Base-by-base conservation (phyloP, 495 filamentous ascomycete species). In the Bacidia rubella region DNA sequence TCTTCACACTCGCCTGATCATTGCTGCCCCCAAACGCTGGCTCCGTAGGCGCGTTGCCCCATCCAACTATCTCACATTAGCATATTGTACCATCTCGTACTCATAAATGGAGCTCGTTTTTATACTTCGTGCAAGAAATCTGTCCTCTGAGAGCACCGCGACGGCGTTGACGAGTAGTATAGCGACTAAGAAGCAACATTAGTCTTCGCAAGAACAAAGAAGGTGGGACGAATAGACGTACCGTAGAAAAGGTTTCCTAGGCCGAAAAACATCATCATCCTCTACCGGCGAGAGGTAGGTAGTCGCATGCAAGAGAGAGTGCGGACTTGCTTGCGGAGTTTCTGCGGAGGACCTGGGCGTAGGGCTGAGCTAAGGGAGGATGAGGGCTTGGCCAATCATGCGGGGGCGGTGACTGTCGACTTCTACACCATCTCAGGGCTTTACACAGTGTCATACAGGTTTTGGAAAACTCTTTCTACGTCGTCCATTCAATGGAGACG, bases 141-240 rank as follows among this genome's bases (percentile, higher is more conserved):
- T 81, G 71, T 98, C 92, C 78, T 98, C 90, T 61, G 89, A 95
- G 47, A 97, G 82, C 68, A 98, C 82, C 48, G 89, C 87, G 64
- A 97, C 86, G 39, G 87, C 86, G 70, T 98, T 98, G 63, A 90
- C 79, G 64, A 97, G 76, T 62, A 98, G 85, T 64, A 94, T 70
- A 53, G 78, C 74, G 48, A 87, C 87, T 92, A 62, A 21, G 20
- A 20, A 7, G 3, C 20, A 1, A 26, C 20, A 38, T 23, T 27
- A 23, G 46, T n/a, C 51, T 54, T 54, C 55, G 52, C 47, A 21
- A 2, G 32, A 7, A 2, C 17, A 23, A 26, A 54, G 11, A 4
- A 2, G 41, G 21, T 25, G 41, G 20, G 39, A 46, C 54, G 47
- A 12, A 4, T 5, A 11, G 17, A 54, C 64, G 51, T 65, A 85